Evolutionary conservation across 768 basidiomycete species (phyloP), one percentile per base, ranked within the genome.

Genomic region (Suillus subaureus): DNA sequence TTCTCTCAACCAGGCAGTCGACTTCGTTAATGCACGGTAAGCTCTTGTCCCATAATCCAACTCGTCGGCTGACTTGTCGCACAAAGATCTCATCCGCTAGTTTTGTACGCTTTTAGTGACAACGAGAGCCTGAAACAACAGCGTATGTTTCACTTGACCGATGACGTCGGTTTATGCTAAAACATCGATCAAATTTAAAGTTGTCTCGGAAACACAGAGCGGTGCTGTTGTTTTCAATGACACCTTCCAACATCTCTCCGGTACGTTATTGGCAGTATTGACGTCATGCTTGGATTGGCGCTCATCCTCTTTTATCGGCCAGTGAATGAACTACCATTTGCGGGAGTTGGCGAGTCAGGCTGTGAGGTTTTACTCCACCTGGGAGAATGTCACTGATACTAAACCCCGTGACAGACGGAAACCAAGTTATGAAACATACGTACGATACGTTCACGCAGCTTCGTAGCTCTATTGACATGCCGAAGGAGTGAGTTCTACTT

Each of bases 101-200:
- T 86, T 4, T 49, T 91, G 28, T 92, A 92, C 68, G 80, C 79
- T 1, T 93, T 92, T 73, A 87, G 85, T 0, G 82, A 86, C 18
- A 77, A 83, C 52, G 74, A 79, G 0, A 72, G 74, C 6, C 67
- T 74, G 0, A 85, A 84, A 64, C 68, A 76, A 12, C 77, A 72
- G 45, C 70, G 85, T 84, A 49, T 40, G 80, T 72, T 13, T 26
- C 3, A 28, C 42, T 43, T 8, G 18, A 43, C 0, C 60, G 21
- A 16, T 54, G 61, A 61, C 61, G 23, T 18, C 21, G 26, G 15
- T 7, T n/a, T 8, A 18, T 62, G 47, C 55, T 66, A 60, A 21
- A 5, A 39, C 11, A 6, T 9, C n/a, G n/a, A 51, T 43, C 40
- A 26, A 26, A 40, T 35, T 18, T 15, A 28, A 64, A 90, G 89